Conservation (phyloP, 164 flowering plant genomes). For the Dillenia turbinata region DNA sequence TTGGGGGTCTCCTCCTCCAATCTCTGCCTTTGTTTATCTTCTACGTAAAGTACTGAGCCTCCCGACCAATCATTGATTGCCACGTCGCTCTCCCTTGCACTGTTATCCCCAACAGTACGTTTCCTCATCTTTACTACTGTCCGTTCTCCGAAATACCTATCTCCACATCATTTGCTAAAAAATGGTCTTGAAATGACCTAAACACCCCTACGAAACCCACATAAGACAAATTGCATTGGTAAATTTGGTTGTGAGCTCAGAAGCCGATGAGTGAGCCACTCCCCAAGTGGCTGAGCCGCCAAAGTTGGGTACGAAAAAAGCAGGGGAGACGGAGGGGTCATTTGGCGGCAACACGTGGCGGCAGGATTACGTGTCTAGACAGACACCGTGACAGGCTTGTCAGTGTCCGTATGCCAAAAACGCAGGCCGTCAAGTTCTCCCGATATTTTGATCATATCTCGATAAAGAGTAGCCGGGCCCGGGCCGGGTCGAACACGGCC, state of each 20-base stretch:
- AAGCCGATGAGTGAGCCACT: conserved; percentile 11
- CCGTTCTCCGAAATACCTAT: conserved; percentile 40
- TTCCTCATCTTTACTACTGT: conserved; percentile 16
- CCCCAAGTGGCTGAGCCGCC: not conserved
- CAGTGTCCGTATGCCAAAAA: not conserved
- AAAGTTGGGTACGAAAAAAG: not conserved
- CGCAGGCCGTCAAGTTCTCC: too few relatives aligned
- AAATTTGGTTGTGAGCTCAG: not conserved
- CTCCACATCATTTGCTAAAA: conserved; percentile 30
- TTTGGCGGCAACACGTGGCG: conserved; percentile 28
- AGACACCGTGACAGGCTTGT: conserved; percentile 23
- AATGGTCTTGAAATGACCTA: not conserved
- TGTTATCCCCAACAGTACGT: conserved; percentile 15
- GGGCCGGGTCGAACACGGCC: too few relatives aligned
- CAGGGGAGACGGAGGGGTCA: conserved; percentile 8
- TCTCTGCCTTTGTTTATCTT: conserved; percentile 37
- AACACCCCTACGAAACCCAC: too few relatives aligned
- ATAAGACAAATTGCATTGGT: conserved; percentile 1
- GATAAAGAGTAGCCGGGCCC: too few relatives aligned
- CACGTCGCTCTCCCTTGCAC: conserved; percentile 24
- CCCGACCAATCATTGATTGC: conserved; percentile 16
- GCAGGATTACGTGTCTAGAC: not conserved
- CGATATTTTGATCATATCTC: too few relatives aligned
- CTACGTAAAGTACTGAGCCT: conserved; percentile 36
- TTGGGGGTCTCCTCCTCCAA: conserved; percentile 9